These are phyloP conservation scores for Mrakia frigida DNA, from an alignment of 768 basidiomycete species.

Conservation along the genomic window DNA sequence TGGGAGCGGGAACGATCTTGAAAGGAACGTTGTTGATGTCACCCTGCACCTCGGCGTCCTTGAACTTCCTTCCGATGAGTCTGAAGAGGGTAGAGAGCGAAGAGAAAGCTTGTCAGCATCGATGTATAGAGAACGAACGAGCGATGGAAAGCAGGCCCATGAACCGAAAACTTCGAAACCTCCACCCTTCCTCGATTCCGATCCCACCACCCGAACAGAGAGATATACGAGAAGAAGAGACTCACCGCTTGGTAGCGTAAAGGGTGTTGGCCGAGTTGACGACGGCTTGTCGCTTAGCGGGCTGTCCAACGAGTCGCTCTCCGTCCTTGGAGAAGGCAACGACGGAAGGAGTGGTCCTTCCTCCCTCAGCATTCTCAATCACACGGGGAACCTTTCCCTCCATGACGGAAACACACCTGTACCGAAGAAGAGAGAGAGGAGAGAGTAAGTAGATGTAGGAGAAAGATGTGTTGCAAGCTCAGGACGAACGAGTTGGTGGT, in stretches of 20 bases:
- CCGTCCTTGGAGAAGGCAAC: constrained; percentile 98
- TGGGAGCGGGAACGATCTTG: constrained; percentile 58
- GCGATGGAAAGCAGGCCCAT: not conserved
- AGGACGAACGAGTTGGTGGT: constrained; percentile 47
- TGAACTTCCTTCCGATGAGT: constrained; percentile 81
- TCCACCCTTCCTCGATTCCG: not conserved
- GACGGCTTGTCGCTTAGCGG: constrained; percentile 94
- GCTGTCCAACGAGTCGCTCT: constrained; percentile 90
- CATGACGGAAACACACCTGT: constrained; percentile 76
- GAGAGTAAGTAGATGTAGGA: not conserved
- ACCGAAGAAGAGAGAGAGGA: not conserved
- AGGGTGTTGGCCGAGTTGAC: constrained; percentile 93
- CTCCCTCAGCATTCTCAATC: constrained; percentile 96
- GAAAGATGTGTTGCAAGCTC: constrained; percentile 19
- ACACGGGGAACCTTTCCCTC: constrained; percentile 92
- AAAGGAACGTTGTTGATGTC: constrained; percentile 61
- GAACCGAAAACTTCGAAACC: not conserved
- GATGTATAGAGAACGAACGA: not conserved
- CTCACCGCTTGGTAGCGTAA: constrained; percentile 41
- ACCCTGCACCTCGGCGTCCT: constrained; percentile 86
- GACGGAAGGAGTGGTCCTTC: constrained; percentile 94
- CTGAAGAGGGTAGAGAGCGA: constrained; percentile 52
- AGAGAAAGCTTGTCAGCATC: not conserved
- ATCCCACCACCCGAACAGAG: not conserved
- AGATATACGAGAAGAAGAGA: not conserved